These are phyloP conservation scores for Tanacetum coccineum DNA, from an alignment of 129 eudicot genomes.

Conservation along the genomic window DNA sequence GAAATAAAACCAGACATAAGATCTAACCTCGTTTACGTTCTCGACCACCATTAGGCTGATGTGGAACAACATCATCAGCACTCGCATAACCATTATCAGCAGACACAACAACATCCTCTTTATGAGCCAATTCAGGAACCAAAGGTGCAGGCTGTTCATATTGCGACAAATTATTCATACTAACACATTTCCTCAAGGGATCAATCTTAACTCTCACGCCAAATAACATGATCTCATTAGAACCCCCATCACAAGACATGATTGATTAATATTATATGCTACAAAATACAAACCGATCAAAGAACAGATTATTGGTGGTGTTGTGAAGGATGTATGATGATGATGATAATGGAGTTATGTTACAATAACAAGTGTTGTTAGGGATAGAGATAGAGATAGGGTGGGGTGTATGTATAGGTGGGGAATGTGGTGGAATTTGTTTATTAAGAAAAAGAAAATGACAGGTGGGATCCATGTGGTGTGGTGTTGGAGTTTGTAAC, in stretches of 20 bases:
- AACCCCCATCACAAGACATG: too few relatives aligned
- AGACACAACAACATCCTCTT: conserved; percentile 13
- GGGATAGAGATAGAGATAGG: conserved; percentile 13
- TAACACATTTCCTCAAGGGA: conserved; percentile 61
- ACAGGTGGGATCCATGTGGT: conserved; percentile 39
- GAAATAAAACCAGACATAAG: conserved; percentile 4
- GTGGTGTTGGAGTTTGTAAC: conserved; percentile 37
- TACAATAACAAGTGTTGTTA: conserved; percentile 1
- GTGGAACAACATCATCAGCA: conserved; percentile 43
- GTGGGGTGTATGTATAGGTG: conserved; percentile 17
- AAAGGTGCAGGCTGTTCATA: conserved; percentile 28
- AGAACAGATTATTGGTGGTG: too few relatives aligned
- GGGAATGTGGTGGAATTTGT: not conserved
- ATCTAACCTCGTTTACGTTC: conserved; percentile 62
- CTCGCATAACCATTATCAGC: conserved; percentile 45
- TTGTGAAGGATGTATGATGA: too few relatives aligned
- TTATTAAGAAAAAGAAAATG: conserved; percentile 25
- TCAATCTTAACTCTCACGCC: conserved; percentile 57
- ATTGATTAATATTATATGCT: too few relatives aligned
- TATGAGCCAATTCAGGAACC: not conserved
- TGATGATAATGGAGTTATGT: too few relatives aligned
- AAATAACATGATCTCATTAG: conserved; percentile 48
- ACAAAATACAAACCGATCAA: too few relatives aligned
- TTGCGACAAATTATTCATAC: conserved; percentile 52
- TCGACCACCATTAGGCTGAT: conserved; percentile 17